Conservation (phyloP, 2,329 filamentous ascomycete species). For the Apiospora kogelbergensis region DNA sequence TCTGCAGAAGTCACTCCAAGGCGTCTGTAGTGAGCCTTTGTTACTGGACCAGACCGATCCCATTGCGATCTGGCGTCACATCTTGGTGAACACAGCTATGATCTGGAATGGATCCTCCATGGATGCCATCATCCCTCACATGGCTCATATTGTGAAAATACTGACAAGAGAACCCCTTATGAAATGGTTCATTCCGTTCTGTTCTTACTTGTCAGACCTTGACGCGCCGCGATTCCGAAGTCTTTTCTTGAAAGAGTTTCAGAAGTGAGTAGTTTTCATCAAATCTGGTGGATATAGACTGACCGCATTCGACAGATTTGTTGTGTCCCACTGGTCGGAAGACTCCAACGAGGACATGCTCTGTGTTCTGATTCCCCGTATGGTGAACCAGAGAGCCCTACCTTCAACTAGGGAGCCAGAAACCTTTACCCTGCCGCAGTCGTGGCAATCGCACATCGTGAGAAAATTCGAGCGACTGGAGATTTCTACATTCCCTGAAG, state of each 20-base stretch:
- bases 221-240: constrained; percentile 73
- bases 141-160: constrained; percentile 63
- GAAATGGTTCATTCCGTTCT: constrained; percentile 80
- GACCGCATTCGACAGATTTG: constrained; percentile 56
- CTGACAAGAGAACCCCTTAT: constrained; percentile 67
- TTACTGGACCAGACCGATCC: constrained; percentile 35
- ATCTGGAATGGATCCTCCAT: constrained; percentile 76
- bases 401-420: constrained; percentile 53
- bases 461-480: constrained; percentile 67
- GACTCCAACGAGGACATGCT: constrained; percentile 65
- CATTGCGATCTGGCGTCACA: constrained; percentile 51
- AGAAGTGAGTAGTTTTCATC: constrained; percentile 56
- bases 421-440: constrained; percentile 57
- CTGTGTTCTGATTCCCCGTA: constrained; percentile 66
- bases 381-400: constrained; percentile 58
- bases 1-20: constrained; percentile 52
- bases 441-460: constrained; percentile 73
- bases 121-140: constrained; percentile 71
- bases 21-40: constrained; percentile 41
- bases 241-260: constrained; percentile 78
- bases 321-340: constrained; percentile 72
- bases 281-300: neutral
- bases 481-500: constrained; percentile 63
- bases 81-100: constrained; percentile 62
- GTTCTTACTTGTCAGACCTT: constrained; percentile 74